Evolutionary conservation across 2,329 filamentous ascomycete genomes (phyloP), one percentile per base, ranked within the genome.

Genomic region (Pochonia chlamydosporia): DNA sequence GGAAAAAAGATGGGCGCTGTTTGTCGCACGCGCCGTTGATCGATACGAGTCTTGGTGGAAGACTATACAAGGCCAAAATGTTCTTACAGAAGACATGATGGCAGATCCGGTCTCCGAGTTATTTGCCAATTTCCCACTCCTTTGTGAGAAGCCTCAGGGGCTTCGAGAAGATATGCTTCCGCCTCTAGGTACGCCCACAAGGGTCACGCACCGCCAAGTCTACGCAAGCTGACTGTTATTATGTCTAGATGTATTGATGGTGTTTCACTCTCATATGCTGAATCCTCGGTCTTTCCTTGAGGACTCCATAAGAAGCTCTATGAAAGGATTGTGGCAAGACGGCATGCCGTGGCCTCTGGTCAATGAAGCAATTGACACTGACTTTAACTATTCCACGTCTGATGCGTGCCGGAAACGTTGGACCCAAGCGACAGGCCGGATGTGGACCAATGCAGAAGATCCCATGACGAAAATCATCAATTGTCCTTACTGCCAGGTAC

Each of bases 241-340:
- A 3, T 11, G 2, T 13, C 2, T 13, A 73, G 87, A 91, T 64
- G 79, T 91, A 1, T 64, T 90, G 18, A 87, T 91, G 84, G 82
- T 91, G 0, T 87, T 84, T 82, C 87, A 92, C 62, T 71, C 85
- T 0, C 87, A 88, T 58, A 84, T 88, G 79, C 76, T 92, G 3
- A 91, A 90, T 55, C 87, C 87, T 0, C 73, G 84, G 35, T 71
- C 70, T n/a, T 91, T 83, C 59, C 75, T 89, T 4, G 85, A 91
- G 57, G 87, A 92, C 59, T 82, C 81, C 57, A 68, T 89, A 47
- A 75, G 85, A 7, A 65, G 71, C 24, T 79, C 78, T 0, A 54
- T 72, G 3, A 69, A 72, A 47, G 68, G 76, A 24, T 61, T 78
- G 3, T 90, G 85, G 83, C 66, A 70, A 1, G 71, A 74, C 1